A percentile compares a stretch with the other conserved stretches of the same genome.
Evolutionary conservation across 2,329 filamentous ascomycete genomes (phyloP).

Genomic region (Pyrenochaeta sp.): DNA sequence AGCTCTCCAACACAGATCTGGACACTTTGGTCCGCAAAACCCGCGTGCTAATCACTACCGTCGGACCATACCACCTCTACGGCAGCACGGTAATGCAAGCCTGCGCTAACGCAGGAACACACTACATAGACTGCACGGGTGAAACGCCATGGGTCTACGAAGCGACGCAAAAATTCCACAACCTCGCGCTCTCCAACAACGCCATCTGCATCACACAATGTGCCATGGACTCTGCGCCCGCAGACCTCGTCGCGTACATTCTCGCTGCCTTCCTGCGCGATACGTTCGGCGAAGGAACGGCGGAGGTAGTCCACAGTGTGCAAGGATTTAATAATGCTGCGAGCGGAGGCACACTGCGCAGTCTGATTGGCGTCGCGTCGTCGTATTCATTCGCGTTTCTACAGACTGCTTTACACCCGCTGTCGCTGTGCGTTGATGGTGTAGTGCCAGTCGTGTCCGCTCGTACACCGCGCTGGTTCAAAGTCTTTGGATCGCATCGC

Average conservation of each 20-base stretch:
- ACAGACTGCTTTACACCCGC: not conserved
- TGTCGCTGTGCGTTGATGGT: not conserved
- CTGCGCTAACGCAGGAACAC: not conserved
- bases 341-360: not conserved
- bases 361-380: not conserved
- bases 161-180: not conserved
- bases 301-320: not conserved
- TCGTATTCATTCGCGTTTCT: not conserved
- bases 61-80: not conserved
- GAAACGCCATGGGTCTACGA: not conserved
- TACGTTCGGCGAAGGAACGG: not conserved
- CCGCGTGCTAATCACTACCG: not conserved
- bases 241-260: not conserved
- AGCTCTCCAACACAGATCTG: not conserved
- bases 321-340: not conserved
- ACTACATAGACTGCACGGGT: not conserved
- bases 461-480: not conserved
- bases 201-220: not conserved
- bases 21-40: not conserved
- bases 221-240: not conserved
- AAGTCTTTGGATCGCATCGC: not conserved
- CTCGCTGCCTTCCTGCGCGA: not conserved
- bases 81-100: not conserved
- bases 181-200: not conserved
- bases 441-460: not conserved